Base-by-base conservation (phyloP, 2,329 filamentous ascomycete genomes). In the Daldinia sp. region DNA sequence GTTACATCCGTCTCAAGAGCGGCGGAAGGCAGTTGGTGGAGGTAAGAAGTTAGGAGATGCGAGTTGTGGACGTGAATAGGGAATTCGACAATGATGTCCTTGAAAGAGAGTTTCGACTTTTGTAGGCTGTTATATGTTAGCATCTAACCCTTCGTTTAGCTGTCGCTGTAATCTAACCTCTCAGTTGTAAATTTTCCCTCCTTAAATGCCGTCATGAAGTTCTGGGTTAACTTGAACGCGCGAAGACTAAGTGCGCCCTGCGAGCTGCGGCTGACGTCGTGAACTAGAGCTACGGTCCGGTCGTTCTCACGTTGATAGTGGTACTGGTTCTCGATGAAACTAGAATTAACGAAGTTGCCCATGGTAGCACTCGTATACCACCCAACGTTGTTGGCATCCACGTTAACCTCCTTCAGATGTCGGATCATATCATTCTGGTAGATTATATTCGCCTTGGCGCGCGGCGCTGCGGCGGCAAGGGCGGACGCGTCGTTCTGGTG, bases 341-440 rank as follows among this genome's bases (percentile, higher is more conserved):
- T 92, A 76, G 91, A 79, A 83, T 94, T 97, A 84, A 98, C 86
- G 73, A 98, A 98, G 85, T 97, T 98, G 79, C 95, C 95, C 92
- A 99, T 96, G 79, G 93, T 97, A 68, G 94, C 93, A 82, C 93
- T 97, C 62, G 93, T 97, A 83, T 99, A 99, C 94, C 94, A 99
- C 74, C 95, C 95, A 63, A 96, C 93, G 74, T 93, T 96, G 84
- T 98, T 97, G 70, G 95, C 95, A 78, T 99, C 95, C 63, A 98
- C 92, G 78, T 98, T 99, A 75, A 99, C 95, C 81, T 98, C 95
- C 78, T 94, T 91, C 67, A 98, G 83, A 79, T 95, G 93, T 75
- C 93, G 91, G 79, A 99, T 94, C 94, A 98, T 98, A 80, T 99
- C 95, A 70, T 88, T 90, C 82, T 97, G 92, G 81, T 99, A 98